Conservation (phyloP, 805 yeast genomes). For the Ogataea minuta region DNA sequence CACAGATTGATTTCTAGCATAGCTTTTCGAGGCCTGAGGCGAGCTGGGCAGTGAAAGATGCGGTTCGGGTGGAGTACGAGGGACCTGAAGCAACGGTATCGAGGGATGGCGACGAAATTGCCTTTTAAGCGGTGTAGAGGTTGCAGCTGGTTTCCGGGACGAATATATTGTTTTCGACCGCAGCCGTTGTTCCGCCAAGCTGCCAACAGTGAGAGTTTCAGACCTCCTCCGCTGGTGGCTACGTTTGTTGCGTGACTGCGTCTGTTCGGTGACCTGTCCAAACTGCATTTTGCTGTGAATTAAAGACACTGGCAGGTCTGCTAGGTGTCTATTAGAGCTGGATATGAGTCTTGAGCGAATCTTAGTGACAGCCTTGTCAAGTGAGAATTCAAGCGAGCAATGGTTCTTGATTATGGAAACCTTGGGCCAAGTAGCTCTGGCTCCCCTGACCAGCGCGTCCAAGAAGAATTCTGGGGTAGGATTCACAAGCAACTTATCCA, state of each 20-base stretch:
- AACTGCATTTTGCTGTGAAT: conserved; percentile 3
- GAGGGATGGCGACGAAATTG: conserved; percentile 10
- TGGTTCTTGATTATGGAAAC: conserved; percentile 82
- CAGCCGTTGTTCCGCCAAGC: conserved; percentile 9
- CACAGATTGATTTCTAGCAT: not conserved
- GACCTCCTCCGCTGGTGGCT: conserved; percentile 20
- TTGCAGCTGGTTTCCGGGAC: conserved; percentile 7
- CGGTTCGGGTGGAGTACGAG: conserved; percentile 1
- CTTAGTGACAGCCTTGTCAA: conserved; percentile 74
- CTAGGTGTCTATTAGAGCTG: conserved; percentile 16
- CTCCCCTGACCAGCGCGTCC: conserved; percentile 75
- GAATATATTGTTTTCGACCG: conserved; percentile 9
- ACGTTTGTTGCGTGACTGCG: conserved; percentile 6
- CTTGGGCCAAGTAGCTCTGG: conserved; percentile 93
- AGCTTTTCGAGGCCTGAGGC: conserved; percentile 6
- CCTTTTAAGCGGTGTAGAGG: conserved; percentile 6
- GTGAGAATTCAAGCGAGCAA: conserved; percentile 83
- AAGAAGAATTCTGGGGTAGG: conserved; percentile 77
- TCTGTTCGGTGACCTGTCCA: not conserved
- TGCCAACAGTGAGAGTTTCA: conserved; percentile 15
- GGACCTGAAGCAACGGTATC: conserved; percentile 9
- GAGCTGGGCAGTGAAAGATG: conserved; percentile 16
- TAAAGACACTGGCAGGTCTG: conserved; percentile 17
- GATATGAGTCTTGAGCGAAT: conserved; percentile 61
- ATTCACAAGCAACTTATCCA: conserved; percentile 65